Evolutionary conservation across 257 asterid genomes (phyloP), one percentile per base, ranked within the genome.

Genomic region (Coffea eugenioides): DNA sequence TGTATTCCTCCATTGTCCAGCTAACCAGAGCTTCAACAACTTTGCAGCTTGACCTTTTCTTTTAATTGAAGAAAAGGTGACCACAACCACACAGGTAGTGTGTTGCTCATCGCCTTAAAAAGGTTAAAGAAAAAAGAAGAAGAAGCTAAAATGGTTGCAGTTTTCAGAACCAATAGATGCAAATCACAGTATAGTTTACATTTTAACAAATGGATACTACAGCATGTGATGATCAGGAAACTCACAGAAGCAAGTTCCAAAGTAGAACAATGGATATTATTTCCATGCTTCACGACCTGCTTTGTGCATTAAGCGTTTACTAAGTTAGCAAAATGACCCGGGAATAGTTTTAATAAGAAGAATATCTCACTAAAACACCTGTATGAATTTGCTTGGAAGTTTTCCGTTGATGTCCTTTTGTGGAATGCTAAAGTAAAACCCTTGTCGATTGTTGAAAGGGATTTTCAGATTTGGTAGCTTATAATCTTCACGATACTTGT

Each of bases 361-460:
- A 18, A 71, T 57, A 57, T 16, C 69, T 62, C 64, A 70, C 81
- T 84, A 79, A 70, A 72, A 74, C 82, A 95, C 99, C 98, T 95
- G 97, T 79, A 95, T 93, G 86, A 95, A 95, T 89, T 95, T 93
- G 91, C 89, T 89, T 73, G 97, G 97, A 73, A 93, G 93, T 82
- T 90, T 92, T 81, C 96, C 97, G 81, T 92, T 92, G 80, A 89
- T 80, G 84, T 89, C 97, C 88, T 87, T 95, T 82, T 89, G 98
- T 81, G 98, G 97, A 83, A 95, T 93, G 90, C 97, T 93, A 79
- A 95, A 95, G 92, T 95, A 93, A 86, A 95, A 95, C 27, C 99
- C 99, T 87, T 92, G 94, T 81, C 98, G 89, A 68, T 91, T 93
- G 90, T 95, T 95, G 87, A 90, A 95, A 73, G 97, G 99, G 80